Base-by-base conservation (phyloP, 2,329 filamentous ascomycete genomes). In the Curvularia verruculosa region DNA sequence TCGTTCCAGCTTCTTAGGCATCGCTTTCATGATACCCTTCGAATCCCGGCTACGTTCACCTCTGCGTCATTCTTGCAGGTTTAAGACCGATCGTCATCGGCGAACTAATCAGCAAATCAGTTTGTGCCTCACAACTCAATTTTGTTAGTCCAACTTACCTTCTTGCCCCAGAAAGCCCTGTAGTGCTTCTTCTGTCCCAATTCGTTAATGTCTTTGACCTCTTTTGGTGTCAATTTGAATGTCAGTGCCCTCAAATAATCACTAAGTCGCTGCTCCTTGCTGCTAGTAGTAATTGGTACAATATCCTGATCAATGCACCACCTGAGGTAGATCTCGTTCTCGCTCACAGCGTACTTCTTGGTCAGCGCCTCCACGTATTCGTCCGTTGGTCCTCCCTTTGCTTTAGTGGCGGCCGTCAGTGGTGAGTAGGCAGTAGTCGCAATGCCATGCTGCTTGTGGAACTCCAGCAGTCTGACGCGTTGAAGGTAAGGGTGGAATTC, bases 401-500 rank as follows among this genome's bases (percentile, higher is more conserved):
- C 85, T 60, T 82, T 86, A 10, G 79, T 85, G 15, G 81, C 76
- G 0, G 86, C 82, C 1, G 81, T 76, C 24, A 82, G 68, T 4
- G 81, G 80, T 2, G 73, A 77, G 59, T 81, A 83, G 0, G 80
- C 81, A 4, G 74, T 67, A 1, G 81, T 82, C 0, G 80, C 79
- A 52, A 83, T 82, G 40, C 76, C 76, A 66, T 81, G 72, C 55
- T 78, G 65, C 67, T 79, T 80, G 73, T 82, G 78, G 74, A 83
- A 86, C 13, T 82, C 77, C 7, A 87, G 73, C 26, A 90, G 76
- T 18, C 83, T 79, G 1, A 77, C 77, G 69, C 85, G 87, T 70
- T 89, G 87, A 10, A 90, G 80, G 66, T 88, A 88, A 1, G 87
- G 86, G 72, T 90, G 87, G 49, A 85, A 85, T 72, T 90, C 87